Conservation (phyloP, 2,329 filamentous ascomycete species). For the Trichothecium roseum region DNA sequence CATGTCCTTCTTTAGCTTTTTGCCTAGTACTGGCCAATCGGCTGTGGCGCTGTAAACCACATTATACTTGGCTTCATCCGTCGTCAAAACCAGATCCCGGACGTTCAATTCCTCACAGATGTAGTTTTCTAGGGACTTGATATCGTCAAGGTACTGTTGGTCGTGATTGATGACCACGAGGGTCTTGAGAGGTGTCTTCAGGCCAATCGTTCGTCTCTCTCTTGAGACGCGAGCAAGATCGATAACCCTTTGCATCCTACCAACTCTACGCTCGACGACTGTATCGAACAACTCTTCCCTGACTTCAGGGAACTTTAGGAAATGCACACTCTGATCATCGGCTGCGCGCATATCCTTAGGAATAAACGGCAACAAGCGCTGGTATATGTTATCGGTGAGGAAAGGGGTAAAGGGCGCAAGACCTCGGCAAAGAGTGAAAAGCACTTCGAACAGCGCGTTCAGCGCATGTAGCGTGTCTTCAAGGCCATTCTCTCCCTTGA, state of each 20-base stretch:
- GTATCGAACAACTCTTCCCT: constrained; percentile 80
- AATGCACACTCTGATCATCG: constrained; percentile 83
- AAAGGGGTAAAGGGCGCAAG: constrained; percentile 94
- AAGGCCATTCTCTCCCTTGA: constrained; percentile 81
- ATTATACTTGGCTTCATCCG: constrained; percentile 82
- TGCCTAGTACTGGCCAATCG: constrained; percentile 89
- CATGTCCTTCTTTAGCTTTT: constrained; percentile 95
- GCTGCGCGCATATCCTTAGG: constrained; percentile 57
- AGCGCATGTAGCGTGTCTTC: constrained; percentile 83
- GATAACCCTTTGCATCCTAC: constrained; percentile 91
- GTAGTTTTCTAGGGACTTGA: constrained; percentile 77
- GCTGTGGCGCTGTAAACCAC: constrained; percentile 84
- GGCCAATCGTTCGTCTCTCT: constrained; percentile 71
- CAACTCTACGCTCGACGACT: constrained; percentile 75
- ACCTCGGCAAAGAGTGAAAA: constrained; percentile 79
- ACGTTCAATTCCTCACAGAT: constrained; percentile 89
- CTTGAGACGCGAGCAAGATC: constrained; percentile 79
- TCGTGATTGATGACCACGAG: constrained; percentile 83
- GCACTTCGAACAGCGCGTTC: constrained; percentile 87
- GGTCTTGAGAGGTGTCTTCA: constrained; percentile 87
- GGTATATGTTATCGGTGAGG: constrained; percentile 89
- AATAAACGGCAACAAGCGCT: constrained; percentile 70
- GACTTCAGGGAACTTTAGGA: constrained; percentile 81
- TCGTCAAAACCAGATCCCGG: constrained; percentile 71
- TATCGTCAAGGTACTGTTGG: constrained; percentile 72